These are phyloP conservation scores for Ustilago lituana DNA, from an alignment of 1,284 basidiomycete species.

Conservation along the genomic window DNA sequence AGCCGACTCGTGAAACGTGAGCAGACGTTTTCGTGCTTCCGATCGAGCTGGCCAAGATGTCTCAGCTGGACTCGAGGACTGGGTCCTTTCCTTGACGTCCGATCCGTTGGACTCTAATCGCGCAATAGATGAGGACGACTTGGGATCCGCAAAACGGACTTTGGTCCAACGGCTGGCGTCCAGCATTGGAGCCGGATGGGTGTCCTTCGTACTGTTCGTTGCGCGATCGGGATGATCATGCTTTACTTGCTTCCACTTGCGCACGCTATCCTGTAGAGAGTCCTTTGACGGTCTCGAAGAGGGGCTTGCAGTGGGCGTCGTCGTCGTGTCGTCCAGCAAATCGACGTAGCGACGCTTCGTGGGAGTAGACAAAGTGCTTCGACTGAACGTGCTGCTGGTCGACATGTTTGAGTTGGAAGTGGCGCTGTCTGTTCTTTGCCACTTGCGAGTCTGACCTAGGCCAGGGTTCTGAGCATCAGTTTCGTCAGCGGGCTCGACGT, in stretches of 20 bases:
- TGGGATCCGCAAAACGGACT: conserved; percentile 18
- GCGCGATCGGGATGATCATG: conserved; percentile 8
- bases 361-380: conserved; percentile 33
- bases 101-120: neutral
- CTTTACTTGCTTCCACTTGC: conserved; percentile 33
- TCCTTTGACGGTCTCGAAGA: conserved; percentile 24
- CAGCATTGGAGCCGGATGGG: neutral
- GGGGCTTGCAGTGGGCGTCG: conserved; percentile 15
- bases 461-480: conserved; percentile 5
- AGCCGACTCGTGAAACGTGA: conserved; percentile 35
- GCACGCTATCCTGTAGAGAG: conserved; percentile 26
- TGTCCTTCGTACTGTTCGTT: conserved; percentile 1
- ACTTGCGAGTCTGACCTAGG: conserved; percentile 1
- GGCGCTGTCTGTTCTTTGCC: conserved; percentile 36
- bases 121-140: neutral
- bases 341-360: conserved; percentile 24
- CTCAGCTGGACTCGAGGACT: neutral
- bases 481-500: conserved; percentile 6
- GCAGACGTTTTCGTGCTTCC: neutral
- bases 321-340: conserved; percentile 1
- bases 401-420: conserved; percentile 24
- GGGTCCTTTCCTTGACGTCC: neutral
- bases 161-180: conserved; percentile 6
- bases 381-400: conserved; percentile 15
- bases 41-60: neutral